Evolutionary conservation across 192 early-diverging fungal genomes (phyloP), one percentile per base, ranked within the genome.

Genomic region (Coemansia sp.): DNA sequence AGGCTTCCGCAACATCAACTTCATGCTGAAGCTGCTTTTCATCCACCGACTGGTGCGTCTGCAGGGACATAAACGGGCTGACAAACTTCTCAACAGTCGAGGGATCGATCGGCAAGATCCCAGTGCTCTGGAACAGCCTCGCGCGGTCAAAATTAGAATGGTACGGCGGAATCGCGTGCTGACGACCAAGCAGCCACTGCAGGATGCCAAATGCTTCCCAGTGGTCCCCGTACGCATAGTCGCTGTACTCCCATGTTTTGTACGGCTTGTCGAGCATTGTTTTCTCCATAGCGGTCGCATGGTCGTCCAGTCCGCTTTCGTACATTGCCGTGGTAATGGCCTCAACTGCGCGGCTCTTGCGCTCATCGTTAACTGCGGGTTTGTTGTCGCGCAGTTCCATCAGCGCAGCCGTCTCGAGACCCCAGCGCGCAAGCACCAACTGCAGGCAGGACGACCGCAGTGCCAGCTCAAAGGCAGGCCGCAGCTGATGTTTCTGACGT

Each of bases 361-460:
- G 67, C 24, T 71, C 73, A 28, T 70, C 64, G 54, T 79, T 64
- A 58, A 66, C 71, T 6, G 72, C 68, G n/a, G 63, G 64, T 42
- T 67, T 65, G 7, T 75, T 64, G 55, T 69, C 71, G 13, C 58
- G 62, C 18, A 72, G 61, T 11, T 77, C 76, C 76, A 83, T 75
- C 61, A 75, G 55, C 22, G 74, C 64, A 16, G 76, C 82, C 5
- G 80, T 83, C 68, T 87, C 86, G 11, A 87, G 63, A 1, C 83
- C 84, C 86, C 86, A 87, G 20, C 86, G 78, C 14, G 86, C 82
- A 29, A 87, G 68, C 24, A 87, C 74, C 25, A 87, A 67, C 61
- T 87, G 86, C 34, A 82, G 53, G 22, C 82, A 83, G 2, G 81
- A 81, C 1, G 73, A 65, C 20, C 83, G 82, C 64, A 71, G 23